A percentile compares a stretch with the other conserved stretches of the same genome.
Evolutionary conservation across 768 basidiomycete genomes (phyloP).

Genomic region (Leccinellum rugosiceps): DNA sequence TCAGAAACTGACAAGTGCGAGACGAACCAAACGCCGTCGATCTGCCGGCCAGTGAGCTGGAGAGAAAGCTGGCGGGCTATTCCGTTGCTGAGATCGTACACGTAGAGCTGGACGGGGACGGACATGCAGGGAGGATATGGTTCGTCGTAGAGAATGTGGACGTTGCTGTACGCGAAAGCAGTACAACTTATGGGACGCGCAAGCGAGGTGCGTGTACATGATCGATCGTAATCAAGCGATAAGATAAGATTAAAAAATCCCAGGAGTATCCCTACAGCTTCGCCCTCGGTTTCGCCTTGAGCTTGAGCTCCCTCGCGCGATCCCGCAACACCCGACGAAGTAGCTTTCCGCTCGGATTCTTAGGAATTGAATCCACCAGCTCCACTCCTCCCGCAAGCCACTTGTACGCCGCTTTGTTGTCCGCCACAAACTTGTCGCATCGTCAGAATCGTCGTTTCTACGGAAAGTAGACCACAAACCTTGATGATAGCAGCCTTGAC

Average conservation of each 20-base stretch:
- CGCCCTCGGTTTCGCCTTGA: constrained; percentile 16
- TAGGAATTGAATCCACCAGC: constrained; percentile 53
- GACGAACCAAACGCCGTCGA: constrained; percentile 88
- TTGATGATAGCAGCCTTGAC: constrained; percentile 48
- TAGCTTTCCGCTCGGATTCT: constrained; percentile 61
- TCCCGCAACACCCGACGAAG: constrained; percentile 52
- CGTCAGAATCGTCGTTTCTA: not conserved
- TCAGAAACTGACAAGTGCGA: not conserved
- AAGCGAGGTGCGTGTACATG: constrained; percentile 3
- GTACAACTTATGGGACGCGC: constrained; percentile 10
- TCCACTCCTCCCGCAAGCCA: constrained; percentile 57
- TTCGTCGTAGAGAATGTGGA: not conserved
- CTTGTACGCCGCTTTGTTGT: constrained; percentile 57
- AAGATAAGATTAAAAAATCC: constrained; percentile 20
- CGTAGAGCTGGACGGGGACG: constrained; percentile 69
- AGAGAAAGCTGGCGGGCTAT: constrained; percentile 75
- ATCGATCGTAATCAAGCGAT: not conserved
- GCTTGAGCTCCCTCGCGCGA: constrained; percentile 37
- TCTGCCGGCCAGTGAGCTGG: constrained; percentile 82
- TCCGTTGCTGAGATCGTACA: constrained; percentile 90
- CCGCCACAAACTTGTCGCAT: constrained; percentile 45
- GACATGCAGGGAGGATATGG: constrained; percentile 14
- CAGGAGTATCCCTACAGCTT: constrained; percentile 15
- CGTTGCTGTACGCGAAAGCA: constrained; percentile 3
- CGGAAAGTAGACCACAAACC: constrained; percentile 31